Evolutionary conservation across 805 yeast genomes (phyloP).

Genomic region (Torulaspora franciscae): DNA sequence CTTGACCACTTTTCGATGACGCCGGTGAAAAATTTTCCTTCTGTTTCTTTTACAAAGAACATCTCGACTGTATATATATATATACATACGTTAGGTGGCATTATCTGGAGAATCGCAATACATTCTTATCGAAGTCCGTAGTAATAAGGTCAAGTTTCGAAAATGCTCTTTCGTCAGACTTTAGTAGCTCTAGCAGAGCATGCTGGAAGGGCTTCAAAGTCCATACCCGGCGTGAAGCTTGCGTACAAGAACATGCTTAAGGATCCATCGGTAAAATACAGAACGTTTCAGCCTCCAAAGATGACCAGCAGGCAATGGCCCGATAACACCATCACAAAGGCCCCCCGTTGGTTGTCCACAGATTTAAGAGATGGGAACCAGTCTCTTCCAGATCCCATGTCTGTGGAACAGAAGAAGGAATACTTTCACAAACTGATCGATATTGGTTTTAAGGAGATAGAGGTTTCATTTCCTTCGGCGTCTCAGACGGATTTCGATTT

Average conservation of each 20-base stretch:
- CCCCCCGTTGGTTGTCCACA: constrained; percentile 78
- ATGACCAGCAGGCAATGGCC: constrained; percentile 72
- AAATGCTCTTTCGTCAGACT: constrained; percentile 17
- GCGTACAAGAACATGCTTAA: constrained; percentile 52
- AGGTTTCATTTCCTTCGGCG: constrained; percentile 76
- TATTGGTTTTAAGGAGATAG: constrained; percentile 75
- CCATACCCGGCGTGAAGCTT: constrained; percentile 33
- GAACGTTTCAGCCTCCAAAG: constrained; percentile 49
- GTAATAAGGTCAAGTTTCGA: neutral
- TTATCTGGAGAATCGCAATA: neutral
- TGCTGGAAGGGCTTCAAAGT: constrained; percentile 18
- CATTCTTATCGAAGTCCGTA: neutral
- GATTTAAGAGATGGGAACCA: constrained; percentile 81
- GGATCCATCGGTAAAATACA: constrained; percentile 64
- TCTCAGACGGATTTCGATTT: constrained; percentile 80
- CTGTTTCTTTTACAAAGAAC: neutral
- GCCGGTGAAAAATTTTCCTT: neutral
- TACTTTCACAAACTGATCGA: constrained; percentile 69
- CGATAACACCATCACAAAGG: constrained; percentile 54
- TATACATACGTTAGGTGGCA: neutral
- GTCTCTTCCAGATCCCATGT: constrained; percentile 79
- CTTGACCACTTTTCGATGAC: neutral
- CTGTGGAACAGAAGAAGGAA: constrained; percentile 65
- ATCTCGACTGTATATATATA: neutral
- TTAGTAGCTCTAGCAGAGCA: constrained; percentile 20